Evolutionary conservation across 2,329 filamentous ascomycete species (phyloP), one percentile per base, ranked within the genome.

Genomic region (Lasiodiplodia theobromae): DNA sequence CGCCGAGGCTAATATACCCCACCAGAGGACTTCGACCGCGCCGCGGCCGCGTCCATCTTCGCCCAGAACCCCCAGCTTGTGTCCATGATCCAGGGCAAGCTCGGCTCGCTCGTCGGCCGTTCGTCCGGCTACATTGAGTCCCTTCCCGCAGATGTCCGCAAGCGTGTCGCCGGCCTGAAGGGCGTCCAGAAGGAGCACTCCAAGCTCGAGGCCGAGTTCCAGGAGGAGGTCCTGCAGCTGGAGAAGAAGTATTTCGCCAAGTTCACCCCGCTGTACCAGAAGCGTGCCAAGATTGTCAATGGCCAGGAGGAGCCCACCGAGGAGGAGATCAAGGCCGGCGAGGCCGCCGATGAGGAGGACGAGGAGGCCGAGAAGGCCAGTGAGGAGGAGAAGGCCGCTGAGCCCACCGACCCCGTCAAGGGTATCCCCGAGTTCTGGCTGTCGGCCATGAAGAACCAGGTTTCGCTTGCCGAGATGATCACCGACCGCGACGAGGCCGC

Each of bases 221-320:
- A 99, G 82, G 94, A 98, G 82, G 96, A 98, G 84, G 94, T 99
- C 71, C 88, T 99, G 69, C 91, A 97, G 82, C 89, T 99, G 34
- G 96, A 99, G 88, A 99, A 99, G 89, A 97, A 97, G 85, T 99
- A 97, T 84, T 98, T 98, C 77, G 93, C 92, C 84, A 98, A 98
- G 85, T 99, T 97, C 85, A 97, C 93, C 67, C 96, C 96, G 70
- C 89, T 99, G 62, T 99, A 99, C 84, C 86, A 97, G 87, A 96
- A 96, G 87, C 94, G 96, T 82, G 89, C 94, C 71, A 88, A 90
- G 76, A 98, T 99, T 75, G 87, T 99, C 82, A 98, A 97, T 83
- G 96, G 96, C 75, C 84, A 84, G 72, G 81, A 85, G 70, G 96
- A 99, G 85, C 96, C 96, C 37, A 93, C 92, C 70, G 92, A 96